Conservation (phyloP, 768 basidiomycete genomes). For the Exsudoporus frostii region DNA sequence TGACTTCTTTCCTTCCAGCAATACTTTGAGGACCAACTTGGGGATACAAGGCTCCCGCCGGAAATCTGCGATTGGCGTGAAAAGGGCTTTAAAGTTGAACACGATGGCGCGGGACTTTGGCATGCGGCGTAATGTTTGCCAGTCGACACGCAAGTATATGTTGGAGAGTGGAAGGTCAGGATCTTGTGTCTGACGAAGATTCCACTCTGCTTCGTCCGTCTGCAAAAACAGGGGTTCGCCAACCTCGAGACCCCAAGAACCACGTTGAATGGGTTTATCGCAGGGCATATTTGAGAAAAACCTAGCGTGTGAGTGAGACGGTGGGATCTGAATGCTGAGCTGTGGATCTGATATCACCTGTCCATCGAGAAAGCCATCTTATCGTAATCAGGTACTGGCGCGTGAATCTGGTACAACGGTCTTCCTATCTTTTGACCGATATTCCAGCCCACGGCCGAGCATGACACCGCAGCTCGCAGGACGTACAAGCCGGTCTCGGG, state of each 20-base stretch:
- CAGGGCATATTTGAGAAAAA: constrained; percentile 47
- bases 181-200: constrained; percentile 31
- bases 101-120: constrained; percentile 46
- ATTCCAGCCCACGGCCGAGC: constrained; percentile 51
- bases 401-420: constrained; percentile 45
- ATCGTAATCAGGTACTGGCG: constrained; percentile 47
- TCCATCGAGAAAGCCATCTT: constrained; percentile 50
- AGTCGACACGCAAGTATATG: constrained; percentile 49
- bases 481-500: constrained; percentile 41
- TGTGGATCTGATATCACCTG: constrained; percentile 30
- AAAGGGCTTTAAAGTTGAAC: constrained; percentile 54
- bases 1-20: constrained; percentile 37
- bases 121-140: constrained; percentile 52
- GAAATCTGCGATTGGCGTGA: constrained; percentile 46
- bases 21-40: constrained; percentile 41
- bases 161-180: constrained; percentile 38
- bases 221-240: constrained; percentile 48
- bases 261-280: constrained; percentile 50
- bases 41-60: constrained; percentile 48
- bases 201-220: constrained; percentile 37
- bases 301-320: constrained; percentile 22
- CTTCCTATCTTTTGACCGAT: constrained; percentile 46
- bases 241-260: constrained; percentile 51
- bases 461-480: constrained; percentile 43
- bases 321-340: neutral